Conservation (phyloP, 495 filamentous ascomycete genomes). For the Tuber umbilicatum region DNA sequence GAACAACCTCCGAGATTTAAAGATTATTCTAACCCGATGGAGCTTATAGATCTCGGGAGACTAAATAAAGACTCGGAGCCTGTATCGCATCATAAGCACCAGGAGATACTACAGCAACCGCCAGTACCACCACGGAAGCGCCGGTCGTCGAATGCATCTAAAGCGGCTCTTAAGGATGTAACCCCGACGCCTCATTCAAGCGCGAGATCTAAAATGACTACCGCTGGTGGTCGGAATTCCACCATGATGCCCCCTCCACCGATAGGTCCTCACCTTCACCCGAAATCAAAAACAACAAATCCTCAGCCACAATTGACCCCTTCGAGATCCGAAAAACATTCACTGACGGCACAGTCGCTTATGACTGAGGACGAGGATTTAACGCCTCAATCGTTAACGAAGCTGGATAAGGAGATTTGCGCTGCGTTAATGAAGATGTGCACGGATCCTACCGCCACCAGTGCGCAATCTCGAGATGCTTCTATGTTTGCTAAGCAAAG, state of each 20-base stretch:
- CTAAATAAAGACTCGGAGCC: constrained; percentile 34
- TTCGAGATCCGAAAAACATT: constrained; percentile 23
- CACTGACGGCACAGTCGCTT: constrained; percentile 9
- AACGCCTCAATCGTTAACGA: constrained; percentile 43
- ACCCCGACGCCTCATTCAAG: constrained; percentile 34
- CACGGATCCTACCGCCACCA: constrained; percentile 1
- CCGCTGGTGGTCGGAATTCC: constrained; percentile 13
- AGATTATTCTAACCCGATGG: constrained; percentile 32
- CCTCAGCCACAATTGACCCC: constrained; percentile 30
- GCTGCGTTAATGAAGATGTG: constrained; percentile 23
- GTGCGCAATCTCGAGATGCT: constrained; percentile 46
- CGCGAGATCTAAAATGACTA: constrained; percentile 31
- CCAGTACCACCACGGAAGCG: constrained; percentile 15
- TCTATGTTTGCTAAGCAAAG: constrained; percentile 62
- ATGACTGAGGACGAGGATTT: constrained; percentile 7
- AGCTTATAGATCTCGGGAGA: constrained; percentile 38
- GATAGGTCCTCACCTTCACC: constrained; percentile 19
- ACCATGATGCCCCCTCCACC: constrained; percentile 21
- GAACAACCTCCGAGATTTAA: constrained; percentile 39
- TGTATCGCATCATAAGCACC: constrained; percentile 36
- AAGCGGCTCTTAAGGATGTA: constrained; percentile 21
- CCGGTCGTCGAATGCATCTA: constrained; percentile 19
- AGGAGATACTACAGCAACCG: constrained; percentile 38
- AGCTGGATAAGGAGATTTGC: constrained; percentile 39
- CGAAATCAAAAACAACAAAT: constrained; percentile 12